phyloP scores from a whole-genome alignment of 2,329 filamentous ascomycete species.

The Penicillium italicum region DNA sequence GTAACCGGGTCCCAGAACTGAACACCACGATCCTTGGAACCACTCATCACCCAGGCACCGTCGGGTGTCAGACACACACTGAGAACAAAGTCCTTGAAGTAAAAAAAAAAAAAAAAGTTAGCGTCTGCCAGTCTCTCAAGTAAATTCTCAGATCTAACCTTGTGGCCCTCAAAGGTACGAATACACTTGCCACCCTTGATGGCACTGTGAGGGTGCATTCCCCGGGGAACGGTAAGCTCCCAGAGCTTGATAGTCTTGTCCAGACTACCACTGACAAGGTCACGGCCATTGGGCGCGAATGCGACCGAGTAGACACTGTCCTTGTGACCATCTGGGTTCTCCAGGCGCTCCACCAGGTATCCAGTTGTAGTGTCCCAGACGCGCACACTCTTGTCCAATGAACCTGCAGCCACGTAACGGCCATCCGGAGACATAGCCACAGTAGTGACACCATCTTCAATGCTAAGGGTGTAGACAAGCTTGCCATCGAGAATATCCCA shows the following conservation, averaged over 20 bases:
- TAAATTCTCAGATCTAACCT: constrained; percentile 55
- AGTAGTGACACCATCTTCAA: constrained; percentile 95
- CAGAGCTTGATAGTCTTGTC: constrained; percentile 99
- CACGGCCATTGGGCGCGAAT: constrained; percentile 88
- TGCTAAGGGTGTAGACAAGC: constrained; percentile 79
- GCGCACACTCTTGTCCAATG: constrained; percentile 93
- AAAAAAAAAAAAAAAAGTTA: no score
- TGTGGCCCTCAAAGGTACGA: constrained; percentile 95
- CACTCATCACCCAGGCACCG: constrained; percentile 91
- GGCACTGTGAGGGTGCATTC: constrained; percentile 61
- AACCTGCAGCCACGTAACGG: constrained; percentile 89
- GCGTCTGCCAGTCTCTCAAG: neutral
- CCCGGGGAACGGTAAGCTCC: constrained; percentile 75
- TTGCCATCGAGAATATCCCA: constrained; percentile 89
- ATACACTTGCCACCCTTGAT: constrained; percentile 88
- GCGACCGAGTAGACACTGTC: constrained; percentile 96
- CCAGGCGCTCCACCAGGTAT: constrained; percentile 82
- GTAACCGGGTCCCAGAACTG: constrained; percentile 98
- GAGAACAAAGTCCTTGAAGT: constrained; percentile 97
- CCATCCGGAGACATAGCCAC: constrained; percentile 96
- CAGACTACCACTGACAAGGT: constrained; percentile 88
- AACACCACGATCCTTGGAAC: constrained; percentile 93
- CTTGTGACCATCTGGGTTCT: constrained; percentile 91
- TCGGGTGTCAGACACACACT: constrained; percentile 94
- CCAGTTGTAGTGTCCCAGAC: constrained; percentile 92